Evolutionary conservation across 768 basidiomycete genomes (phyloP).

Genomic region (Galerina marginata): DNA sequence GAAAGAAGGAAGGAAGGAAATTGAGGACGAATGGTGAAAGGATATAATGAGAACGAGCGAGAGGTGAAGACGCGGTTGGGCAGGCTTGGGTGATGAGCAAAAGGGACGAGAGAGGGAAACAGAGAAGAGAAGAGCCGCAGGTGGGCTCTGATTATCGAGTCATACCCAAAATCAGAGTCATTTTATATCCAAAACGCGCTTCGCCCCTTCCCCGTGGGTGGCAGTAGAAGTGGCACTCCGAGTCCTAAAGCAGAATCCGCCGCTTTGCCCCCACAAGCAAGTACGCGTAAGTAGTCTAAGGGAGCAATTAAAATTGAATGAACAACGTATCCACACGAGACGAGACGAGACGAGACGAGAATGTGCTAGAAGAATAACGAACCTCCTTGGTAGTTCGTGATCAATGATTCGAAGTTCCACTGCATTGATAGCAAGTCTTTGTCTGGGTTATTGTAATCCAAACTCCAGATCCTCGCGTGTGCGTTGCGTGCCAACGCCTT

Average conservation of each 20-base stretch:
- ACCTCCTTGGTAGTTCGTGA: not conserved
- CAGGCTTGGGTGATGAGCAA: too few species aligned
- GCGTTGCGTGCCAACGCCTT: not conserved
- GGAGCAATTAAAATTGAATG: not conserved
- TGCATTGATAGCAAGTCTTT: not conserved
- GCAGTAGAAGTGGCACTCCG: too few species aligned
- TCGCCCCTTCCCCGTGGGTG: too few species aligned
- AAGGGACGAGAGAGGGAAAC: not conserved
- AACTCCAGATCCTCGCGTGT: not conserved
- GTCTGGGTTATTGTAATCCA: not conserved
- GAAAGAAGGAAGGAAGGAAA: not conserved
- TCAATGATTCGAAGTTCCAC: not conserved
- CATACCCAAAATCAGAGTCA: too few species aligned
- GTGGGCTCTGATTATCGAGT: too few species aligned
- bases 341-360: not conserved
- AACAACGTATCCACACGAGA: not conserved
- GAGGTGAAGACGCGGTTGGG: too few species aligned
- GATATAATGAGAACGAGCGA: not conserved
- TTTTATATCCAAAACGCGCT: too few species aligned
- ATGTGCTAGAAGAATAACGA: not conserved
- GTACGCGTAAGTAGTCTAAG: not conserved
- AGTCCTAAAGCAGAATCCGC: too few species aligned
- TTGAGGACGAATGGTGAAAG: not conserved
- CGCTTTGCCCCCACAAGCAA: not conserved
- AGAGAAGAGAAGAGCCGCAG: too few species aligned